These are phyloP conservation scores for Boletellus ananiceps DNA, from an alignment of 768 basidiomycete species.

Conservation along the genomic window DNA sequence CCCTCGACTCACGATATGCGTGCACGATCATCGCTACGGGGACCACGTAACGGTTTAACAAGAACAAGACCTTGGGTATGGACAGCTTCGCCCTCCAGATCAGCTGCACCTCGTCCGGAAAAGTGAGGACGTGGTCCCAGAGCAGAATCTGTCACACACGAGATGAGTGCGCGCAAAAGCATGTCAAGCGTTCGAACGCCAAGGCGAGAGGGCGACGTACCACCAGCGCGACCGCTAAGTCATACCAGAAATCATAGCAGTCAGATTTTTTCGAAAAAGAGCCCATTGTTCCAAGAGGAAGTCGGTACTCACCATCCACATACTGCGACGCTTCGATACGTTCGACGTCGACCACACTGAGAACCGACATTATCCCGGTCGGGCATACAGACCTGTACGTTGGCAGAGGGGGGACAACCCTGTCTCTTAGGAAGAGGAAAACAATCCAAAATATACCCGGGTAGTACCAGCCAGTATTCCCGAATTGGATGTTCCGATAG, in stretches of 20 bases:
- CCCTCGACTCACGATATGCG: slow-evolving; percentile 24
- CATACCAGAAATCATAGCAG: background rate
- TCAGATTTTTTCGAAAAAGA: slow-evolving; percentile 1
- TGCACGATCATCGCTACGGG: slow-evolving; percentile 29
- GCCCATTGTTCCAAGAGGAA: background rate
- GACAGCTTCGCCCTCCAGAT: slow-evolving; percentile 30
- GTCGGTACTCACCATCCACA: slow-evolving; percentile 21
- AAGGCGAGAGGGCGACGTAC: slow-evolving; percentile 6
- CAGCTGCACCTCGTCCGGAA: slow-evolving; percentile 30
- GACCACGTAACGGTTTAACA: slow-evolving; percentile 33
- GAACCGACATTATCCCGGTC: slow-evolving; percentile 6
- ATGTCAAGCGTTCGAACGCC: too few relatives aligned
- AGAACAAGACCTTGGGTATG: slow-evolving; percentile 30
- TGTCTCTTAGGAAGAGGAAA: background rate
- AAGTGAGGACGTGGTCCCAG: slow-evolving; percentile 34
- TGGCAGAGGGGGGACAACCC: too few relatives aligned
- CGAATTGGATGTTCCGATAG: slow-evolving; percentile 6
- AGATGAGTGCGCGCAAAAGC: too few relatives aligned
- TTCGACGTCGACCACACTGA: slow-evolving; percentile 1
- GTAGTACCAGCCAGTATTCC: too few relatives aligned
- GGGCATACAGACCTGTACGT: background rate
- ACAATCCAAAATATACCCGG: background rate
- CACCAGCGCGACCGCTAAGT: slow-evolving; percentile 22
- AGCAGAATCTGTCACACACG: slow-evolving; percentile 24
- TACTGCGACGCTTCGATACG: slow-evolving; percentile 19